phyloP scores from a whole-genome alignment of 1,284 basidiomycete genomes.

The Cystobasidium pallidum region DNA sequence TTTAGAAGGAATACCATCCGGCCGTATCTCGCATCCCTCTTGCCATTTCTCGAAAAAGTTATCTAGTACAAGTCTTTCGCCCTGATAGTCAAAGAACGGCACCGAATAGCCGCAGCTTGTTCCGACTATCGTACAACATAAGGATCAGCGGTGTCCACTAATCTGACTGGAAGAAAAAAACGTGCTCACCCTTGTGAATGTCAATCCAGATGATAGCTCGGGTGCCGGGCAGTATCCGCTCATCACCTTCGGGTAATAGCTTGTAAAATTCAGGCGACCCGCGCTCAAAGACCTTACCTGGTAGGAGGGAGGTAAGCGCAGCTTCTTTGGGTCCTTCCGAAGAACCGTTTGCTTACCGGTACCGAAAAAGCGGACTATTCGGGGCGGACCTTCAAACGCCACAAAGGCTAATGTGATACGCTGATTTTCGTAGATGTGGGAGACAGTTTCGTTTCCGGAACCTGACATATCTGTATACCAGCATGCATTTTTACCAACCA shows the following conservation, averaged over 20 bases:
- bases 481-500: slow-evolving; percentile 44
- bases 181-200: slow-evolving; percentile 43
- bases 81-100: slow-evolving; percentile 47
- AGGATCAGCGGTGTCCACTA: background rate
- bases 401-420: slow-evolving; percentile 47
- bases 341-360: slow-evolving; percentile 13
- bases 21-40: slow-evolving; percentile 38
- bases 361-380: slow-evolving; percentile 49
- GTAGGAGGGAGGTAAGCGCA: background rate
- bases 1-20: slow-evolving; percentile 2
- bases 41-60: slow-evolving; percentile 10
- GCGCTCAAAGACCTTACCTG: slow-evolving; percentile 47
- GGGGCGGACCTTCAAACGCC: slow-evolving; percentile 47
- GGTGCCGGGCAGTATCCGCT: slow-evolving; percentile 45
- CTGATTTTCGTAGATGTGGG: slow-evolving; percentile 45
- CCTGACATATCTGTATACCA: slow-evolving; percentile 48
- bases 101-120: slow-evolving; percentile 48
- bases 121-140: slow-evolving; percentile 38
- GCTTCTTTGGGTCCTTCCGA: too few relatives aligned
- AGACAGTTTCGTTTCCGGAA: slow-evolving; percentile 48
- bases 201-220: slow-evolving; percentile 50
- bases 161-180: background rate
- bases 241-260: slow-evolving; percentile 40
- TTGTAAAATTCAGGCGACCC: slow-evolving; percentile 43
- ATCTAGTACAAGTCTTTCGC: slow-evolving; percentile 43